Conservation (phyloP, 2,329 filamentous ascomycete species). For the Botryotinia narcissicola region DNA sequence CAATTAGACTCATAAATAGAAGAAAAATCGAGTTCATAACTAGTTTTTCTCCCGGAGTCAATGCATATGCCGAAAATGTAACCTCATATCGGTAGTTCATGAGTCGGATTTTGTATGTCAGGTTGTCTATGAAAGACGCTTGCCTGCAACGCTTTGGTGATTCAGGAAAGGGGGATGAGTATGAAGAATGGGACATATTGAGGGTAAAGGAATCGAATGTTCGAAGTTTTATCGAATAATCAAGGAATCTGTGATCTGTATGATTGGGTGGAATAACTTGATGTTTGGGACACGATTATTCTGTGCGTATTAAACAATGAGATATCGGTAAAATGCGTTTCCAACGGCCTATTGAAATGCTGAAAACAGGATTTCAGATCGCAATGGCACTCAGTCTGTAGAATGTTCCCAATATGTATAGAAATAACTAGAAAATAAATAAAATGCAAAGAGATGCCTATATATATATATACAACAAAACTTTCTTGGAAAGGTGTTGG, state of each 20-base stretch:
- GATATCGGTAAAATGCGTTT: neutral
- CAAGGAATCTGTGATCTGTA: too few relatives aligned
- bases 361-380: neutral
- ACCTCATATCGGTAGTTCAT: conserved; percentile 45
- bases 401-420: neutral
- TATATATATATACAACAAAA: neutral
- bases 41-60: conserved; percentile 45
- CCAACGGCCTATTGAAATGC: neutral
- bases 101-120: conserved; percentile 18
- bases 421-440: neutral
- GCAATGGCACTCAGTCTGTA: neutral
- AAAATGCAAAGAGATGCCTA: too few relatives aligned
- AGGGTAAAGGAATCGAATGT: neutral
- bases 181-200: neutral
- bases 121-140: conserved; percentile 1
- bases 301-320: neutral
- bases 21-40: conserved; percentile 44
- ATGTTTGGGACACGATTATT: neutral
- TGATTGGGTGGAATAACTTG: neutral
- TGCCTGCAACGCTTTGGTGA: neutral
- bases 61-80: conserved; percentile 45
- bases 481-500: neutral
- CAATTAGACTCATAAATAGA: conserved; percentile 17
- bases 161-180: neutral
- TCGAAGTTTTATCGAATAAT: too few relatives aligned